Percentiles rank a stretch among this genome's conserved stretches.
Evolutionary conservation across 2,329 filamentous ascomycete species (phyloP).

Genomic region (Calonectria hongkongensis): DNA sequence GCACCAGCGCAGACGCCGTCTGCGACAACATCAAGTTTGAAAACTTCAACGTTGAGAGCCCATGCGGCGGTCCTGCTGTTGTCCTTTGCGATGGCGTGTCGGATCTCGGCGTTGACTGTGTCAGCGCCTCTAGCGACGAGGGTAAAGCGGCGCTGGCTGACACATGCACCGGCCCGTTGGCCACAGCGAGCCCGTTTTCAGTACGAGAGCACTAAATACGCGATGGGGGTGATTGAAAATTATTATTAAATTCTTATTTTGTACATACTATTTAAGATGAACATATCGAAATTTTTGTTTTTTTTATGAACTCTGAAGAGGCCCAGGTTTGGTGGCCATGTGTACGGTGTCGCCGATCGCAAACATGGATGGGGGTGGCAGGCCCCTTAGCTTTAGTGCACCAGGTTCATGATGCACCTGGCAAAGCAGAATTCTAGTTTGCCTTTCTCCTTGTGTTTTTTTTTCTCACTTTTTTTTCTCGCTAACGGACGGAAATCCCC

Average conservation of each 20-base stretch:
- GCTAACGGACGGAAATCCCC: too few relatives aligned
- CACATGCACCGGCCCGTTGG: slow-evolving; percentile 44
- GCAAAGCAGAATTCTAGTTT: too few relatives aligned
- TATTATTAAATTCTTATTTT: background rate
- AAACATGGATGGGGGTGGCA: too few relatives aligned
- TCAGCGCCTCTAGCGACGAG: slow-evolving; percentile 43
- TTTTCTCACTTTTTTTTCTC: too few relatives aligned
- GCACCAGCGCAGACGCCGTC: slow-evolving; percentile 49
- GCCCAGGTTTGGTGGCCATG: too few relatives aligned
- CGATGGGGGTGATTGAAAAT: background rate
- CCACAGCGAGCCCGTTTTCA: slow-evolving; percentile 45
- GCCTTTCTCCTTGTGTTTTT: too few relatives aligned
- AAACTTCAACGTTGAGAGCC: slow-evolving; percentile 49
- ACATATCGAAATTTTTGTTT: background rate
- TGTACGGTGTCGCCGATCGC: too few relatives aligned
- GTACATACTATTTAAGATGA: slow-evolving; percentile 2
- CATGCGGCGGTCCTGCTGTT: slow-evolving; percentile 48
- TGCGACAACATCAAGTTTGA: slow-evolving; percentile 52
- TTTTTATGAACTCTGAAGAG: background rate
- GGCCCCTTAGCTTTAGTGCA: too few relatives aligned
- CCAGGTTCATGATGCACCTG: too few relatives aligned
- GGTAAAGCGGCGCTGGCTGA: slow-evolving; percentile 49
- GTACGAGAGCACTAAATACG: slow-evolving; percentile 24
- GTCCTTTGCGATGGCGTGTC: slow-evolving; percentile 50
- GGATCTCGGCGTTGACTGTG: slow-evolving; percentile 50